These are phyloP conservation scores for Smallanthus sonchifolius DNA, from an alignment of 129 eudicot species.

Conservation along the genomic window DNA sequence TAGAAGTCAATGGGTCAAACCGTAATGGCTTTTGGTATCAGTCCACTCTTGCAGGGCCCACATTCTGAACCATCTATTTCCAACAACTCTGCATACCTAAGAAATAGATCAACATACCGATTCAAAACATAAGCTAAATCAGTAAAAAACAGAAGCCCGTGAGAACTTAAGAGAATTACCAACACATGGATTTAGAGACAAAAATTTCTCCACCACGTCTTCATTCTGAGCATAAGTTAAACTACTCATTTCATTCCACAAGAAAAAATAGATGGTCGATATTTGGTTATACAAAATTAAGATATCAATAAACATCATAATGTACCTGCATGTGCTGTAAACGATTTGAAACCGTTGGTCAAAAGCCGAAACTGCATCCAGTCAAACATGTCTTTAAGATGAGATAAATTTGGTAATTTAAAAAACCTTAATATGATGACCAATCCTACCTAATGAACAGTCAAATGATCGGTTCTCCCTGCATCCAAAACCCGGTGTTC, in stretches of 20 bases:
- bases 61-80: conserved; percentile 57
- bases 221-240: conserved; percentile 94
- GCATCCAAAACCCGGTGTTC: conserved; percentile 75
- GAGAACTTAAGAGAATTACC: conserved; percentile 29
- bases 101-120: neutral
- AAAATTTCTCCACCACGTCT: conserved; percentile 77
- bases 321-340: conserved; percentile 97
- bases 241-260: conserved; percentile 40
- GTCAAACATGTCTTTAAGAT: conserved; percentile 7
- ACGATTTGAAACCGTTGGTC: conserved; percentile 81
- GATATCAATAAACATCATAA: neutral
- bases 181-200: conserved; percentile 55
- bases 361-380: conserved; percentile 70
- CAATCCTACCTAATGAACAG: conserved; percentile 60
- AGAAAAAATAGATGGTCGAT: conserved; percentile 1
- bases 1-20: conserved; percentile 81
- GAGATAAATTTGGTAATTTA: neutral
- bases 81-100: conserved; percentile 56
- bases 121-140: neutral
- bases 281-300: conserved; percentile 5
- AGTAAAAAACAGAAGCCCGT: neutral
- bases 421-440: neutral
- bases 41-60: conserved; percentile 85
- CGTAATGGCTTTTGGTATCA: conserved; percentile 67
- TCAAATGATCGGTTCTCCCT: conserved; percentile 72